Evolutionary conservation across 164 flowering plant genomes (phyloP).

Genomic region (Magnolia kwangsiensis): DNA sequence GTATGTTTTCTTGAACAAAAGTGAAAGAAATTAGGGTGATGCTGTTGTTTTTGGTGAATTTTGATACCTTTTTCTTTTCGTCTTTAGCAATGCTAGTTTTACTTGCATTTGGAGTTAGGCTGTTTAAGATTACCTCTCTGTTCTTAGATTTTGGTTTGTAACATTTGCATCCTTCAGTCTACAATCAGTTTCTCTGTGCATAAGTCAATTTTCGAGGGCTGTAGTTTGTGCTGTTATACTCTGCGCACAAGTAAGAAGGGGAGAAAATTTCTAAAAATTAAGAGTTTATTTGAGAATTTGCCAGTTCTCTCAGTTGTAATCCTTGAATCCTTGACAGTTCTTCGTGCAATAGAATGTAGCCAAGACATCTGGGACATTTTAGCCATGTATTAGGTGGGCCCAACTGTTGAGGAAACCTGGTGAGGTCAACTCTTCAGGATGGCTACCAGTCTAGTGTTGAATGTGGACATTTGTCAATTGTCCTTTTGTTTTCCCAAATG

Average conservation of each 20-base stretch:
- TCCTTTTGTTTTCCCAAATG: too few species aligned
- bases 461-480: too few species aligned
- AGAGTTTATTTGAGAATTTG: background rate
- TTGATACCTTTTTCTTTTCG: background rate
- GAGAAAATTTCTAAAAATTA: too few species aligned
- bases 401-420: too few species aligned
- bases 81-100: background rate
- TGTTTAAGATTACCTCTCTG: background rate
- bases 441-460: too few species aligned
- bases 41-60: background rate
- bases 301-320: background rate
- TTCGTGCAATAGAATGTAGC: background rate
- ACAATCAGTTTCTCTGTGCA: background rate
- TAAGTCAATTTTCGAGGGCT: background rate
- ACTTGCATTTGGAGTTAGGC: background rate
- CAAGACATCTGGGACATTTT: too few species aligned
- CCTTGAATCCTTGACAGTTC: background rate
- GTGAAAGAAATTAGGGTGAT: background rate
- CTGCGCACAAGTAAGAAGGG: too few species aligned
- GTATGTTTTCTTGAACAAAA: slow-evolving; percentile 36
- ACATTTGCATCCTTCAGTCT: background rate
- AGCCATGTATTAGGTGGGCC: too few species aligned
- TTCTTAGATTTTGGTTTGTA: background rate
- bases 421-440: too few species aligned
- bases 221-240: background rate